A percentile compares a stretch with the other conserved stretches of the same genome.
Conservation (phyloP, 257 asterid species). For the Rehmannia glutinosa region DNA sequence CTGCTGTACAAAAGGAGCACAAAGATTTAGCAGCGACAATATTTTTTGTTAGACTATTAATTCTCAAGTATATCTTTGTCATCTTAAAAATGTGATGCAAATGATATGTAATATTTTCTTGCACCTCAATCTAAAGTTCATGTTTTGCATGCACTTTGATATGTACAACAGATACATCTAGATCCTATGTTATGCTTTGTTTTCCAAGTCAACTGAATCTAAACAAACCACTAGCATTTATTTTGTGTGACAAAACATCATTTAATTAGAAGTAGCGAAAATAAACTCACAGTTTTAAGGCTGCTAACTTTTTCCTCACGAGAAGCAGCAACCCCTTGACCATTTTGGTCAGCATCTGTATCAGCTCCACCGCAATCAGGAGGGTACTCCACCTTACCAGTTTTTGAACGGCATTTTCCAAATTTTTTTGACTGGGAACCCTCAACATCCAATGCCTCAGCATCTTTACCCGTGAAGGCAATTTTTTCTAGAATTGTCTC, state of each 20-base stretch:
- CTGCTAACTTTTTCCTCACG: conserved; percentile 99
- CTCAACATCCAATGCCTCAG: conserved; percentile 62
- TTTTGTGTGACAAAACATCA: too few relatives aligned
- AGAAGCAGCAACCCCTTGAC: conserved; percentile 61
- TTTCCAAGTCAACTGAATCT: too few relatives aligned
- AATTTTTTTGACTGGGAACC: conserved; percentile 53
- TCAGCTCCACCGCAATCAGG: conserved; percentile 71
- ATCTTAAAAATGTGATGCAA: background rate
- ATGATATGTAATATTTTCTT: background rate
- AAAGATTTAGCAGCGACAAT: too few relatives aligned
- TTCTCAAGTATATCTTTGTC: background rate
- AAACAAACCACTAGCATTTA: too few relatives aligned
- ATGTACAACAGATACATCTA: too few relatives aligned
- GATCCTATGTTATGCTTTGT: too few relatives aligned
- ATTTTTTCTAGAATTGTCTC: conserved; percentile 33
- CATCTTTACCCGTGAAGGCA: conserved; percentile 44
- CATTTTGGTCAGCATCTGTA: conserved; percentile 76
- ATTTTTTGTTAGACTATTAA: too few relatives aligned
- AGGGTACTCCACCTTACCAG: conserved; percentile 58
- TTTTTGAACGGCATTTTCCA: conserved; percentile 63
- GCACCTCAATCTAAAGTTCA: background rate
- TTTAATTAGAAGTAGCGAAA: too few relatives aligned
- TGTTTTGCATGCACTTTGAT: background rate
- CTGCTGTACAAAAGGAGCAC: too few relatives aligned
- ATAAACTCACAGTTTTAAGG: conserved; percentile 80